A percentile compares a stretch with the other conserved stretches of the same genome.
These are phyloP conservation scores for Xylaria sp. DNA, from an alignment of 2,329 filamentous ascomycete genomes.

Conservation along the genomic window DNA sequence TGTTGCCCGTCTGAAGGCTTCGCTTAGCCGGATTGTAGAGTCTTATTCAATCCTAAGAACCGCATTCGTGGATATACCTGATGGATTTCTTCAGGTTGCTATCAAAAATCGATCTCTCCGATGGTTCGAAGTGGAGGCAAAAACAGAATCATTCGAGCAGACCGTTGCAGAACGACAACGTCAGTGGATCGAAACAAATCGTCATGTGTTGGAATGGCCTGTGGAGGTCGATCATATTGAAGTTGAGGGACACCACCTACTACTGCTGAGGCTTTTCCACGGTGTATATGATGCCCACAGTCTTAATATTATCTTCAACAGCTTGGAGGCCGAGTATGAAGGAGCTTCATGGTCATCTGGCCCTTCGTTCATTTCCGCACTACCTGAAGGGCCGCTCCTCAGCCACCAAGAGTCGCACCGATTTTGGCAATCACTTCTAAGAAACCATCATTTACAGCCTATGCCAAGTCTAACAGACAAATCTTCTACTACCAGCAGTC, in stretches of 20 bases:
- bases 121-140: slow-evolving; percentile 56
- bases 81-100: slow-evolving; percentile 81
- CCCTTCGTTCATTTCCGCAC: slow-evolving; percentile 71
- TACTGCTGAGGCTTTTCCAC: slow-evolving; percentile 82
- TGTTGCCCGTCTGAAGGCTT: slow-evolving; percentile 58
- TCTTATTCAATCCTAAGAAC: slow-evolving; percentile 75
- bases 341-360: slow-evolving; percentile 46
- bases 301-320: slow-evolving; percentile 72
- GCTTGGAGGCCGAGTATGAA: slow-evolving; percentile 65
- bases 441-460: slow-evolving; percentile 45
- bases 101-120: slow-evolving; percentile 55
- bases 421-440: slow-evolving; percentile 76
- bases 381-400: slow-evolving; percentile 75
- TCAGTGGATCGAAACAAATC: slow-evolving; percentile 66
- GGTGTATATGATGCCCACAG: slow-evolving; percentile 88
- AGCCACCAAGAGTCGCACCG: slow-evolving; percentile 53
- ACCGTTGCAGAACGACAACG: slow-evolving; percentile 52
- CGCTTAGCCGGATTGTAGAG: slow-evolving; percentile 66
- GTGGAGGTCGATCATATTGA: slow-evolving; percentile 60
- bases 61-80: slow-evolving; percentile 74
- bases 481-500: slow-evolving; percentile 33
- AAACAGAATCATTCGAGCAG: slow-evolving; percentile 47
- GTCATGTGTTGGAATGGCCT: slow-evolving; percentile 59
- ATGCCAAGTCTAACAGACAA: slow-evolving; percentile 37
- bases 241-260: slow-evolving; percentile 44